These are phyloP conservation scores for Brassica nigra DNA, from an alignment of 345 rosid species.

Conservation along the genomic window DNA sequence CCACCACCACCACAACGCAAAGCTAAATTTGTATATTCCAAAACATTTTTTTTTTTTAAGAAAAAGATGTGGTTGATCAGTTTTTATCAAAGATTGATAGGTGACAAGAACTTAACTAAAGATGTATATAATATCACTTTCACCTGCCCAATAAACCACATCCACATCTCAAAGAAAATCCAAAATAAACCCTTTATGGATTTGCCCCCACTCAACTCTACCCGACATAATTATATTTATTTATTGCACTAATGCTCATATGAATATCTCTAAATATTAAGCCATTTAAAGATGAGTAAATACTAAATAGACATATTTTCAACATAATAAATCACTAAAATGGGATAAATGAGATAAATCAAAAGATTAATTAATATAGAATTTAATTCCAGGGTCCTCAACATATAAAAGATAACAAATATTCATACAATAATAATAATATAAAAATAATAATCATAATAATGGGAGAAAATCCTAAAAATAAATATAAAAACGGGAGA, in stretches of 20 bases:
- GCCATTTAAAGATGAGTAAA: neutral
- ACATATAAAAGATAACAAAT: constrained; percentile 28
- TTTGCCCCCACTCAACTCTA: constrained; percentile 26
- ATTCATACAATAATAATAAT: constrained; percentile 11
- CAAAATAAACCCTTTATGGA: constrained; percentile 18
- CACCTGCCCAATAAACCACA: constrained; percentile 26
- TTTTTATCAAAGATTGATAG: constrained; percentile 22
- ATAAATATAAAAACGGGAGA: constrained; percentile 29
- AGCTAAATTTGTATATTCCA: constrained; percentile 34
- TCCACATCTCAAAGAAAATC: constrained; percentile 19
- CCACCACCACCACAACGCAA: constrained; percentile 23
- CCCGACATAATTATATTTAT: neutral
- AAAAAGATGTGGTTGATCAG: constrained; percentile 17
- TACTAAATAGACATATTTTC: neutral
- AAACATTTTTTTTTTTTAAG: neutral
- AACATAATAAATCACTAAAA: neutral
- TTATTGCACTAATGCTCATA: constrained; percentile 21
- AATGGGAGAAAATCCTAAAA: constrained; percentile 39
- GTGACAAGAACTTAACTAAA: constrained; percentile 12
- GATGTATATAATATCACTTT: constrained; percentile 5
- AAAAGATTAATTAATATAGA: constrained; percentile 10
- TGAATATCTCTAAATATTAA: neutral
- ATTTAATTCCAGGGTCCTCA: constrained; percentile 23
- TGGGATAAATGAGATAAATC: neutral
- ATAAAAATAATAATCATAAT: constrained; percentile 31